These are phyloP conservation scores for Microstegium vimineum DNA, from an alignment of 176 grass and related monocot genomes.

Conservation along the genomic window DNA sequence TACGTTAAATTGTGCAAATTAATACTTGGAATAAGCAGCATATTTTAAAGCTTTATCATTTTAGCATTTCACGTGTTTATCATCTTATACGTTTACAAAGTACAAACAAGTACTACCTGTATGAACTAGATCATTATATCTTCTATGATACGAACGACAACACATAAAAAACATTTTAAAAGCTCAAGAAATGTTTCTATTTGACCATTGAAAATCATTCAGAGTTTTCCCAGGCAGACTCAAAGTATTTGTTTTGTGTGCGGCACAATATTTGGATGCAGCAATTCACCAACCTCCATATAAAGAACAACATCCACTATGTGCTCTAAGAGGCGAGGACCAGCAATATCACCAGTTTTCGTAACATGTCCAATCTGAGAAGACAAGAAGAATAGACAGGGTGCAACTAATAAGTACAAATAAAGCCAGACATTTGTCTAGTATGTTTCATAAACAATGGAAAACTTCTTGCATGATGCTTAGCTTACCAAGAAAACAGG, in stretches of 20 bases:
- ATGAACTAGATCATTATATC: not conserved
- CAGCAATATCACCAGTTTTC: constrained; percentile 89
- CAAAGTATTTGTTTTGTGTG: constrained; percentile 1
- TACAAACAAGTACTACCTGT: not conserved
- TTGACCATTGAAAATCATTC: not conserved
- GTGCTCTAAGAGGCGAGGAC: constrained; percentile 89
- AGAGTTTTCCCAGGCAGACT: not conserved
- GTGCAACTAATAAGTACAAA: constrained; percentile 11
- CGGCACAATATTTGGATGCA: not conserved
- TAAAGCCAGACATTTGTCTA: not conserved
- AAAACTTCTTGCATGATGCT: not conserved
- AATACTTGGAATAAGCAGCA: constrained; percentile 8
- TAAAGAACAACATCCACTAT: constrained; percentile 98
- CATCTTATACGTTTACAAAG: constrained; percentile 5
- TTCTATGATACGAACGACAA: not conserved
- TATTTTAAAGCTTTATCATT: not conserved
- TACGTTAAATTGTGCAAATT: not conserved
- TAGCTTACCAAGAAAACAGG: constrained; percentile 87
- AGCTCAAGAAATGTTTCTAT: not conserved
- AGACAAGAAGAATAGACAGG: constrained; percentile 15
- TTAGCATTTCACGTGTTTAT: constrained; percentile 4
- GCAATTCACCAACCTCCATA: constrained; percentile 77
- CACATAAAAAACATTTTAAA: not conserved
- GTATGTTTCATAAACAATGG: not conserved
- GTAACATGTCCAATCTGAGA: constrained; percentile 93